Evolutionary conservation across 108 stramenopile species (phyloP), one percentile per base, ranked within the genome.

Genomic region (Nitzschia palea): DNA sequence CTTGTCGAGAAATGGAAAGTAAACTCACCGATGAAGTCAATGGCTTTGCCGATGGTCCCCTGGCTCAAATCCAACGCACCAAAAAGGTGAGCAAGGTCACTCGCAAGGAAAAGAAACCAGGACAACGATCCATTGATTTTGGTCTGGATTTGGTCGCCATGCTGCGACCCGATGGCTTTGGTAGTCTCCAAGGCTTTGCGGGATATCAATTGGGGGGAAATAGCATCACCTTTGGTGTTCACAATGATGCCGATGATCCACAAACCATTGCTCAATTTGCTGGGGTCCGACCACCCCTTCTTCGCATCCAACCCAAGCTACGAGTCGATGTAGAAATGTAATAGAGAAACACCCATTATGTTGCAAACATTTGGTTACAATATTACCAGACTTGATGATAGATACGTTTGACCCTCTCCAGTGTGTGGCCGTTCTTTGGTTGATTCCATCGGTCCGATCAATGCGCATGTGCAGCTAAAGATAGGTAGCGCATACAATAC

Each of bases 181-280:
- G 94, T 22, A 88, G 77, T 63, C 65, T 95, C n/a, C 94, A 95
- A 70, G 94, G 90, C 9, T 95, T 86, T 76, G 87, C 84, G 15
- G 90, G 90, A 27, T 95, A 91, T 42, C 80, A 89, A 51, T 50
- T 88, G 51, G 89, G 86, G 4, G 87, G 87, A 40, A 89, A 92
- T 62, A 84, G 81, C 62, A 65, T 91, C 44, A 95, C 86, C 12
- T 85, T 91, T 56, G 94, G 94, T 18, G 77, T 91, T 34, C 85
- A 86, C 73, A 95, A 95, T 59, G 94, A 95, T 80, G 94, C 94
- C 17, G 94, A 95, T 55, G 88, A 89, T 77, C 94, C 94, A 31
- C 78, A 85, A 65, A 76, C 84, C 14, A 87, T 95, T 78, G 65
- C 85, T 27, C 81, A 86, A 26, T 90, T 95, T 71, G 93, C 90